Evolutionary conservation across 2,329 filamentous ascomycete genomes (phyloP).

Genomic region (Colletotrichum tamarilloi): DNA sequence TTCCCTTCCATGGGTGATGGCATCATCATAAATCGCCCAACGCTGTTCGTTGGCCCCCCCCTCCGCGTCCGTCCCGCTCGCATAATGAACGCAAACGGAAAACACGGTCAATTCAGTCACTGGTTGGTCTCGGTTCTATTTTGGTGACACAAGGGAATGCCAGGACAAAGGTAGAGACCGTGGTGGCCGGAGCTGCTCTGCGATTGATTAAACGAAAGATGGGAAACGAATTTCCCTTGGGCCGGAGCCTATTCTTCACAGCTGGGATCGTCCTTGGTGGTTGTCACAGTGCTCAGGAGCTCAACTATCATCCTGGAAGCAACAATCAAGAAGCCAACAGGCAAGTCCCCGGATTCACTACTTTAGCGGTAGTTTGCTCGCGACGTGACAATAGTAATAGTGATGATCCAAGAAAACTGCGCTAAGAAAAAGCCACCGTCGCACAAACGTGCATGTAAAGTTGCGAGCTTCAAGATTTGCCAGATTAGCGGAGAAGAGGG

Average conservation of each 20-base stretch:
- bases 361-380: background rate
- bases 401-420: too few species aligned
- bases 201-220: background rate
- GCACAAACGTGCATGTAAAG: background rate
- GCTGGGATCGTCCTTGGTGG: background rate
- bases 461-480: too few species aligned
- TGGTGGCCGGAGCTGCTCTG: background rate
- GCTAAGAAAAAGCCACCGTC: background rate
- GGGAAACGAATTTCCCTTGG: background rate
- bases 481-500: background rate
- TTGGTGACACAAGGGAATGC: background rate
- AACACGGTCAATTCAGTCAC: background rate
- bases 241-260: background rate
- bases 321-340: background rate
- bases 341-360: background rate
- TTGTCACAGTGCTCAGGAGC: background rate
- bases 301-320: background rate
- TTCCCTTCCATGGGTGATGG: too few species aligned
- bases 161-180: too few species aligned
- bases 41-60: background rate
- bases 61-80: conserved; percentile 4
- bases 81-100: background rate
- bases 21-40: conserved; percentile 2
- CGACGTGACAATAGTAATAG: background rate
- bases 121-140: background rate